These are phyloP conservation scores for Beta vulgaris DNA, from an alignment of 148 eudicot genomes.

Conservation along the genomic window DNA sequence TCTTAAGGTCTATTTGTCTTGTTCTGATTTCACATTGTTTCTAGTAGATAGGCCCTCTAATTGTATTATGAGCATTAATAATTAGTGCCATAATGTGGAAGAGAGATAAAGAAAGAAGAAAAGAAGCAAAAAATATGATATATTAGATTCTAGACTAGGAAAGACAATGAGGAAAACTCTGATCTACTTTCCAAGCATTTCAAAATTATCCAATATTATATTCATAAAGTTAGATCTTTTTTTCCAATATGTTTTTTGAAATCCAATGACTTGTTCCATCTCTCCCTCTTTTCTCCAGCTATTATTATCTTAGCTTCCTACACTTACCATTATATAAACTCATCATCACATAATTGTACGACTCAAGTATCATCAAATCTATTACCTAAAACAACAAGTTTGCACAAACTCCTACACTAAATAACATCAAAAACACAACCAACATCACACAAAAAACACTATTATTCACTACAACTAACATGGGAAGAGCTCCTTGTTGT, in stretches of 20 bases:
- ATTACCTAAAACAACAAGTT: neutral
- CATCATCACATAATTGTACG: constrained; percentile 21
- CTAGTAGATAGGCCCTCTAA: constrained; percentile 25
- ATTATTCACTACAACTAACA: neutral
- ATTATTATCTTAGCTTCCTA: constrained; percentile 43
- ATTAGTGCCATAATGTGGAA: constrained; percentile 31
- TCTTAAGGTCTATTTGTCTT: constrained; percentile 15
- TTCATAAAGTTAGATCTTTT: constrained; percentile 30
- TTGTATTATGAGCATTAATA: constrained; percentile 14
- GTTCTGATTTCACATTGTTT: constrained; percentile 29
- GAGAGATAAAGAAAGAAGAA: constrained; percentile 18
- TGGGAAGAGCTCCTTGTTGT: constrained; percentile 73
- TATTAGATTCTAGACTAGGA: constrained; percentile 52
- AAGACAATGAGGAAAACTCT: constrained; percentile 59
- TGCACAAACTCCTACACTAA: neutral
- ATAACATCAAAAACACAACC: neutral
- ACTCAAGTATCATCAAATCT: constrained; percentile 19
- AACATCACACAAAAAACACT: neutral
- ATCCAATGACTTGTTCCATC: constrained; percentile 43
- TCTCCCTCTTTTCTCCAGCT: constrained; percentile 64
- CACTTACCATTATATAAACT: constrained; percentile 27
- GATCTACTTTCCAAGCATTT: constrained; percentile 45
- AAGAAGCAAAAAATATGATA: constrained; percentile 21
- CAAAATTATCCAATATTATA: constrained; percentile 38
- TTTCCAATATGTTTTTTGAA: constrained; percentile 39